These are phyloP conservation scores for Suillus americanus DNA, from an alignment of 768 basidiomycete genomes.

Conservation along the genomic window DNA sequence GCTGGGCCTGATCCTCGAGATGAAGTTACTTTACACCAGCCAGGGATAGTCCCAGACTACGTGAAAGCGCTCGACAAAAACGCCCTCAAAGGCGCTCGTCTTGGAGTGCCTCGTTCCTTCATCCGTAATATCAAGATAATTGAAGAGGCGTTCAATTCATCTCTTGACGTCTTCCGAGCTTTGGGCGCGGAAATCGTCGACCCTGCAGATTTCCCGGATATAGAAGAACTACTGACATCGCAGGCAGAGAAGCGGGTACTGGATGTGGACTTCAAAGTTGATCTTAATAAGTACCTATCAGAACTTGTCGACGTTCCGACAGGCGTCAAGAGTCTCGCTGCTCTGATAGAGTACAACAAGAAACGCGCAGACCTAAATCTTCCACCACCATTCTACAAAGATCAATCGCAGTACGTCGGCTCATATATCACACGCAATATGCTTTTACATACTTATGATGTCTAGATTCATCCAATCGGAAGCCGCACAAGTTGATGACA, in stretches of 20 bases:
- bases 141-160: neutral
- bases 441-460: neutral
- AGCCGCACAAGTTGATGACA: slow-evolving; percentile 26
- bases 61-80: neutral
- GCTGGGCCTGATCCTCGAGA: neutral
- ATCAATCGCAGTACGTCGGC: slow-evolving; percentile 36
- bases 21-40: neutral
- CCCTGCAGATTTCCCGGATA: slow-evolving; percentile 55
- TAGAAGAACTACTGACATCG: slow-evolving; percentile 39
- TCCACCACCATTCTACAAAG: slow-evolving; percentile 33
- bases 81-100: neutral
- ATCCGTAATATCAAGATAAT: neutral
- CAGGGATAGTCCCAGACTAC: neutral
- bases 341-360: slow-evolving; percentile 58
- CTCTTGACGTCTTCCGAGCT: neutral
- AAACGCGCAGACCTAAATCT: slow-evolving; percentile 50
- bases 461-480: neutral
- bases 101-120: neutral
- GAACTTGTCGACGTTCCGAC: slow-evolving; percentile 54
- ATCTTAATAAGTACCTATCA: slow-evolving; percentile 43
- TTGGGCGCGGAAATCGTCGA: slow-evolving; percentile 34
- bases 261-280: slow-evolving; percentile 58
- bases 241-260: slow-evolving; percentile 58
- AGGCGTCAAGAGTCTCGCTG: slow-evolving; percentile 55
- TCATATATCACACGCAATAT: neutral